phyloP scores from a whole-genome alignment of 495 filamentous ascomycete genomes.

The Aspergillus sclerotiicarbonarius region DNA sequence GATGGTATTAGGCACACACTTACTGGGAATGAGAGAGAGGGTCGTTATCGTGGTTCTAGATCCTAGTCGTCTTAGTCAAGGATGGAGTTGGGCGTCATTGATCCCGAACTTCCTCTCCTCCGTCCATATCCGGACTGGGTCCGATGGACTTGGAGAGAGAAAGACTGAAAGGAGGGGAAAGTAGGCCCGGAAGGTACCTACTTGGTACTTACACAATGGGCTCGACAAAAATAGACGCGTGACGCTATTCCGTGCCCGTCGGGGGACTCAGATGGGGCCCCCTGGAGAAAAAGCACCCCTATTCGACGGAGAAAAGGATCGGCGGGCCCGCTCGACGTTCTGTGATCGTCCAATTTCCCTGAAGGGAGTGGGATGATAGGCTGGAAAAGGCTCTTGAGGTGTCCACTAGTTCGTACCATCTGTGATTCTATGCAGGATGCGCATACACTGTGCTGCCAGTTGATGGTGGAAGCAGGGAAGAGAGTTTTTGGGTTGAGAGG shows the following conservation, averaged over 20 bases:
- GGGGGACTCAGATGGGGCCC: not conserved
- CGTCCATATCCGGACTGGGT: too few relatives aligned
- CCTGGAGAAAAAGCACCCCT: not conserved
- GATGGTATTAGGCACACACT: too few relatives aligned
- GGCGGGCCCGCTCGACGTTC: slow-evolving; percentile 6
- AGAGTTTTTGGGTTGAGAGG: not conserved
- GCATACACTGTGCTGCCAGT: not conserved
- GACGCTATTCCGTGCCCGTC: not conserved
- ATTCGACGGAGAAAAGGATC: not conserved
- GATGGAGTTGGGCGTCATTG: too few relatives aligned
- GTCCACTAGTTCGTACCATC: slow-evolving; percentile 1
- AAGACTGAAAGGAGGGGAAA: not conserved
- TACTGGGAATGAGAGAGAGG: too few relatives aligned
- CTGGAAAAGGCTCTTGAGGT: not conserved
- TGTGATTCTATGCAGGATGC: slow-evolving; percentile 7
- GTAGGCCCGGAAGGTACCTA: not conserved
- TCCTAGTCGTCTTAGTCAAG: too few relatives aligned
- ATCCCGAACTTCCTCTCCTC: too few relatives aligned
- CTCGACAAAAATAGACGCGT: not conserved
- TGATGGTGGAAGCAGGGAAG: not conserved
- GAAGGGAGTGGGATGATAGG: slow-evolving; percentile 10
- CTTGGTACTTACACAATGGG: not conserved
- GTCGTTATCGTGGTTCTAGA: too few relatives aligned
- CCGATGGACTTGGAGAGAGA: too few relatives aligned
- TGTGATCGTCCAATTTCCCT: slow-evolving; percentile 7